Evolutionary conservation across 2,329 filamentous ascomycete genomes (phyloP).

Genomic region (Cladosporium sp.): DNA sequence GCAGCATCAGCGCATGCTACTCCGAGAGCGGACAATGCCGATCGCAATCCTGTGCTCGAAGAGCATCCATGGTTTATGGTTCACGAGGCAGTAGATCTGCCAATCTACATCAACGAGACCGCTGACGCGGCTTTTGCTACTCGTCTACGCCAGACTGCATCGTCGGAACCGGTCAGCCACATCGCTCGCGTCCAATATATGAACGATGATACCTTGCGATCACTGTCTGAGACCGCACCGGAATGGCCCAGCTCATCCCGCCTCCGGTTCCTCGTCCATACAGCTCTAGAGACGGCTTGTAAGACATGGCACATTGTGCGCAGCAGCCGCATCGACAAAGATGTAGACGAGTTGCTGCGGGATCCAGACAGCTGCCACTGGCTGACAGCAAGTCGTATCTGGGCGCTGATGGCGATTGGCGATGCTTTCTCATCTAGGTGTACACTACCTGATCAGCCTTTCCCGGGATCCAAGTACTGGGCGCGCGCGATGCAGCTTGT

Average conservation of each 20-base stretch:
- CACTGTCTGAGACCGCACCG: slow-evolving; percentile 38
- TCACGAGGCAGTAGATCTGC: slow-evolving; percentile 34
- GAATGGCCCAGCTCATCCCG: slow-evolving; percentile 44
- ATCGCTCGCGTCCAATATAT: slow-evolving; percentile 39
- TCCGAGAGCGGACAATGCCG: slow-evolving; percentile 31
- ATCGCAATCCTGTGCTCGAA: slow-evolving; percentile 38
- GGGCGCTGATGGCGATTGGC: slow-evolving; percentile 49
- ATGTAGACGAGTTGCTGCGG: slow-evolving; percentile 42
- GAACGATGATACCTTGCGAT: slow-evolving; percentile 36
- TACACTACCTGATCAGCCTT: slow-evolving; percentile 35
- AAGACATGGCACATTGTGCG: slow-evolving; percentile 47
- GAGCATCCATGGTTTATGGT: slow-evolving; percentile 41
- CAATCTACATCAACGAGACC: slow-evolving; percentile 41
- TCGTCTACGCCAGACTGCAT: slow-evolving; percentile 37
- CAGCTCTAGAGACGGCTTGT: slow-evolving; percentile 44
- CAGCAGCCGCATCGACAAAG: slow-evolving; percentile 40
- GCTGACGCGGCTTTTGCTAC: slow-evolving; percentile 42
- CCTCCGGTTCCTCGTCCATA: slow-evolving; percentile 42
- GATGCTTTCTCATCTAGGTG: slow-evolving; percentile 49
- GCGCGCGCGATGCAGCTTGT: slow-evolving; percentile 43
- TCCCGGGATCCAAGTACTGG: slow-evolving; percentile 50
- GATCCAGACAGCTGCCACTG: slow-evolving; percentile 38
- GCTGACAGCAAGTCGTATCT: slow-evolving; percentile 44
- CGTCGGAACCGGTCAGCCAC: slow-evolving; percentile 31
- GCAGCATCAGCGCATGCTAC: slow-evolving; percentile 19